Evolutionary conservation across 83 land plant genomes (phyloP).

Genomic region (Picea abies): DNA sequence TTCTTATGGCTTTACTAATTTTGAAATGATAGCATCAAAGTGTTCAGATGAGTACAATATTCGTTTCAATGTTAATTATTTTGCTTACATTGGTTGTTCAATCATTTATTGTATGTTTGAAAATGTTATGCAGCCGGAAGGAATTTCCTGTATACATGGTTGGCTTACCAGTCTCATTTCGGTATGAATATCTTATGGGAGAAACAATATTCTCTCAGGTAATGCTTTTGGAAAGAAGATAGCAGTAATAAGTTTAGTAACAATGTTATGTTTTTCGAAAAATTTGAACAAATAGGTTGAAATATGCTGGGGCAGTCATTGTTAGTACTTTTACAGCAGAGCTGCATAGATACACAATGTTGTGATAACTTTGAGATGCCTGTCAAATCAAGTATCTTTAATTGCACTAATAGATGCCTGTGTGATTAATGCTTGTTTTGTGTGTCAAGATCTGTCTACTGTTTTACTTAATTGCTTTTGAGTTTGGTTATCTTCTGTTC

Average conservation of each 20-base stretch:
- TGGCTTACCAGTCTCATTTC: too few relatives aligned
- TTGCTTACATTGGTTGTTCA: neutral
- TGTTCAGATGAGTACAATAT: neutral
- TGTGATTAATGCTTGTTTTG: neutral
- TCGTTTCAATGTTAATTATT: neutral
- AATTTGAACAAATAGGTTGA: neutral
- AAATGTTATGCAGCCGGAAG: conserved; percentile 70
- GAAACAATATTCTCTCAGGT: conserved; percentile 98
- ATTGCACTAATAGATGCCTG: neutral
- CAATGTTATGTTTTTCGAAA: too few relatives aligned
- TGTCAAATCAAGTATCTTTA: neutral
- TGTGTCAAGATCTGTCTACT: neutral
- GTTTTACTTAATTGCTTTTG: neutral
- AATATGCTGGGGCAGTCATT: neutral
- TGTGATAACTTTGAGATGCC: neutral
- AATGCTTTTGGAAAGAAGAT: neutral
- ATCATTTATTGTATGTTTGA: neutral
- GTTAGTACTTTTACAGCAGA: neutral
- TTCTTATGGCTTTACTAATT: too few relatives aligned
- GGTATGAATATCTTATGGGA: conserved; percentile 97
- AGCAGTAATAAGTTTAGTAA: too few relatives aligned
- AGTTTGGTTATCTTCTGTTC: too few relatives aligned
- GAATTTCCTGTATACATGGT: too few relatives aligned
- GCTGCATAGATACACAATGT: neutral
- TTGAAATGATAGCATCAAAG: too few relatives aligned